These are phyloP conservation scores for Begonia fuchsioides DNA, from an alignment of 306 rosid genomes.

Conservation along the genomic window DNA sequence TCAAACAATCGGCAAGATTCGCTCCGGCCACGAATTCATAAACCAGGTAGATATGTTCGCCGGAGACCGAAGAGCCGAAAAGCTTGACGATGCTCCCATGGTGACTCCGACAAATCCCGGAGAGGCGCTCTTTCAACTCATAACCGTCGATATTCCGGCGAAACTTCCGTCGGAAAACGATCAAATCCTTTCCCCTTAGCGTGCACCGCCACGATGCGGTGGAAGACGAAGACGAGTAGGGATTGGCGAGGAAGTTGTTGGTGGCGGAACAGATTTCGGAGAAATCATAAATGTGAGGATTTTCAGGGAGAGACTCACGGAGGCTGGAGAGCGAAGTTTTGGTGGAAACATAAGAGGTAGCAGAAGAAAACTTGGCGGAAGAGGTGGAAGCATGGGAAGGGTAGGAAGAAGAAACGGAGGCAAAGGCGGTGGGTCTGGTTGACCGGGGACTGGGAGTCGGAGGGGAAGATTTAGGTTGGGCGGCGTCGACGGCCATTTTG, in stretches of 20 bases:
- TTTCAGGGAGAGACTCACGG: slow-evolving; percentile 39
- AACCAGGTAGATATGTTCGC: slow-evolving; percentile 51
- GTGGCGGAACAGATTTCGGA: slow-evolving; percentile 62
- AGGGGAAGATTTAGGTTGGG: slow-evolving; percentile 11
- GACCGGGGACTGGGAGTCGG: slow-evolving; percentile 7
- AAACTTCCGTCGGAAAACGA: slow-evolving; percentile 68
- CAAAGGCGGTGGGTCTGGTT: not conserved
- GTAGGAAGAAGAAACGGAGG: slow-evolving; percentile 5
- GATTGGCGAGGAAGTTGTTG: slow-evolving; percentile 66
- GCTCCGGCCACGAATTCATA: slow-evolving; percentile 57
- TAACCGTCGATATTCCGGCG: slow-evolving; percentile 25
- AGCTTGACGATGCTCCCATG: slow-evolving; percentile 57
- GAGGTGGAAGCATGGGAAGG: slow-evolving; percentile 25
- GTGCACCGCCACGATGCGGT: slow-evolving; percentile 79
- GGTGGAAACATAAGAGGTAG: slow-evolving; percentile 26
- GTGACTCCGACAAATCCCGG: slow-evolving; percentile 70
- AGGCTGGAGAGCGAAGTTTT: slow-evolving; percentile 26
- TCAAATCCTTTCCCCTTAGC: slow-evolving; percentile 48
- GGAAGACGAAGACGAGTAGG: slow-evolving; percentile 32
- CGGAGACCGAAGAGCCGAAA: slow-evolving; percentile 70
- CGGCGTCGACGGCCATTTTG: slow-evolving; percentile 46
- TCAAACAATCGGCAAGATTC: slow-evolving; percentile 48
- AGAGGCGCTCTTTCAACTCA: slow-evolving; percentile 36
- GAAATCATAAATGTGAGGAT: slow-evolving; percentile 62
- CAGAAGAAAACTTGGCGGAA: slow-evolving; percentile 19